Percentiles rank a stretch among this genome's conserved stretches.
These are phyloP conservation scores for Rhododendron henanense DNA, from an alignment of 148 eudicot species.

Conservation along the genomic window DNA sequence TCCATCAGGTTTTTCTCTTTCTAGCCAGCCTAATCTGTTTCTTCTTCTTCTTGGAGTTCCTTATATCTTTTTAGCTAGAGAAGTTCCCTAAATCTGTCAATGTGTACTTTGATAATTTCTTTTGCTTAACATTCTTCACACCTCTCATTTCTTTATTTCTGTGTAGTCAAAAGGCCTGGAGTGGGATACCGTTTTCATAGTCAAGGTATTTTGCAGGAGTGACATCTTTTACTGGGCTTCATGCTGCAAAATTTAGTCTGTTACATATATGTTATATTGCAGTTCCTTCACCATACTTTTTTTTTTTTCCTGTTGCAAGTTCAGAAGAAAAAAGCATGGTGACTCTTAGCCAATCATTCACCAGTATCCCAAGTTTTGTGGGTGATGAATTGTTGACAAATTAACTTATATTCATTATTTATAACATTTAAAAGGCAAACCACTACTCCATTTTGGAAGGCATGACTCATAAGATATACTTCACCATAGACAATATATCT, in stretches of 20 bases:
- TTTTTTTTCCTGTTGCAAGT: not conserved
- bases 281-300: not conserved
- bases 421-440: not conserved
- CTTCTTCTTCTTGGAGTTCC: not conserved
- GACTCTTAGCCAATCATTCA: not conserved
- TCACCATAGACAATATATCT: not conserved
- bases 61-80: not conserved
- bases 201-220: conserved; percentile 51
- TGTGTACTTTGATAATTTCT: not conserved
- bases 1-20: conserved; percentile 68
- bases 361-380: not conserved
- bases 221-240: not conserved
- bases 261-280: not conserved
- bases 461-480: not conserved
- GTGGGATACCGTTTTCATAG: conserved; percentile 95
- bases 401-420: not conserved
- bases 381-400: not conserved
- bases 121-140: conserved; percentile 11
- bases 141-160: not conserved
- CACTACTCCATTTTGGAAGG: too few species aligned
- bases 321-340: not conserved
- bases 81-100: not conserved
- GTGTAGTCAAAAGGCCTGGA: conserved; percentile 97
- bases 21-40: not conserved
- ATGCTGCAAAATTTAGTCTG: not conserved